Percentiles rank a stretch among this genome's conserved stretches.
phyloP scores from a whole-genome alignment of 2,329 filamentous ascomycete species.

The Domatiomyces globalis region DNA sequence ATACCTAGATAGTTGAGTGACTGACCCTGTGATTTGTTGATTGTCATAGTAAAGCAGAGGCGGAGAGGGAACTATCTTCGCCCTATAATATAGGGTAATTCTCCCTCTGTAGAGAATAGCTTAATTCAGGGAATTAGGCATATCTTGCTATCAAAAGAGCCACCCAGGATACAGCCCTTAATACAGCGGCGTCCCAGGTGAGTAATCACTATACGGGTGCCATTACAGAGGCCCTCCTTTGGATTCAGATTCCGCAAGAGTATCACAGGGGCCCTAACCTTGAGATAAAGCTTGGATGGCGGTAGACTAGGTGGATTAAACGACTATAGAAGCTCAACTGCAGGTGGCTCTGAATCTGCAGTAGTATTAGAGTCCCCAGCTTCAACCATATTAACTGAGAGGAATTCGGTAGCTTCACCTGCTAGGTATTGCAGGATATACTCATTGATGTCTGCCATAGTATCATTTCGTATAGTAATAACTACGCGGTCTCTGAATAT shows the following conservation, averaged over 20 bases:
- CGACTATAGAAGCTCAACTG: not conserved
- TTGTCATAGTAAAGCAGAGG: too few species aligned
- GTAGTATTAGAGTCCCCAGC: too few species aligned
- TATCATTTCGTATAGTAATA: constrained; percentile 1
- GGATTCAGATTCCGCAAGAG: constrained; percentile 3
- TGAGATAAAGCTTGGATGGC: not conserved
- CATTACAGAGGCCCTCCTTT: constrained; percentile 2
- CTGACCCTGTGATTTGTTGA: too few species aligned
- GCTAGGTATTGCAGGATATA: too few species aligned
- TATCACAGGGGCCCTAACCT: not conserved
- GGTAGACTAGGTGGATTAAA: not conserved
- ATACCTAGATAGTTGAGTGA: too few species aligned
- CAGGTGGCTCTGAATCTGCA: too few species aligned
- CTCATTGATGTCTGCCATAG: not conserved
- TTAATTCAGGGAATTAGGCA: not conserved
- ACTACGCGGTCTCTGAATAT: not conserved
- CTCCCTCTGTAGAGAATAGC: not conserved
- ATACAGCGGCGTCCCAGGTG: not conserved
- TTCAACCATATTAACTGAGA: too few species aligned
- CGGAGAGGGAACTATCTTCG: too few species aligned
- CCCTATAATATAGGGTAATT: too few species aligned
- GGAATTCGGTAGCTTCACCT: too few species aligned
- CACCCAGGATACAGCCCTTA: too few species aligned
- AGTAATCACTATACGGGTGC: constrained; percentile 1
- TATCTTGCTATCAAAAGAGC: not conserved